Evolutionary conservation across 2,329 filamentous ascomycete genomes (phyloP), one percentile per base, ranked within the genome.

Genomic region (Cladobotryum protrusum): DNA sequence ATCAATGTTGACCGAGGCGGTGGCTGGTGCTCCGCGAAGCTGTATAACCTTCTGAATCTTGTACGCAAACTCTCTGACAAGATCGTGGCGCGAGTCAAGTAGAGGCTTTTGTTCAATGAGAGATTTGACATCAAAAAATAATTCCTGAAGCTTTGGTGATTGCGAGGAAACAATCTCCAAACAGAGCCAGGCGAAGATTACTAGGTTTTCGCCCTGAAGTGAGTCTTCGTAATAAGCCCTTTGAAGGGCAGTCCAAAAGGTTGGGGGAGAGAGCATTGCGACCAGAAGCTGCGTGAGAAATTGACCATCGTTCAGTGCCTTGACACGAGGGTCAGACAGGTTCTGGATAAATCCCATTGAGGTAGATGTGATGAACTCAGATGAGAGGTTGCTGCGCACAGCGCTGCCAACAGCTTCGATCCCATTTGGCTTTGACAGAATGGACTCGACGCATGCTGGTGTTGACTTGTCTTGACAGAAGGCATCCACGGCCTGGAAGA

Each of bases 21-120:
- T 33, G 1, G 46, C 37, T 1, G 53, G 52, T 0, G 57, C 48
- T 3, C 63, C 62, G 18, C 61, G 62, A 37, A 68, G 50, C 17
- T 64, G 54, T 5, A 75, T 47, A 2, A 67, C 56, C 36, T 70
- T 72, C 32, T 70, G 60, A 41, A 75, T 72, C 17, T 60, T 65
- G 49, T 71, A 68, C 0, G 57, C 64, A 8, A 64, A 41, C 4
- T 57, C 56, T 8, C 63, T 55, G 0, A 61, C 61, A 5, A 56
- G 45, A 9, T 61, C 55, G 2, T 50, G 55, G 41, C 58, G 4
- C 33, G 63, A 32, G 2, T 59, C 50, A 1, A 67, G 58, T 18
- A 68, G 54, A 0, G 59, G 47, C 5, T 54, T 52, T 0, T 50
- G 29, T 0, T 64, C 52, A 43, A 67, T 56, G 7, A 67, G 36